Percentiles rank a stretch among this genome's conserved stretches.
Conservation (phyloP, 768 basidiomycete species). For the Mycena filopes region DNA sequence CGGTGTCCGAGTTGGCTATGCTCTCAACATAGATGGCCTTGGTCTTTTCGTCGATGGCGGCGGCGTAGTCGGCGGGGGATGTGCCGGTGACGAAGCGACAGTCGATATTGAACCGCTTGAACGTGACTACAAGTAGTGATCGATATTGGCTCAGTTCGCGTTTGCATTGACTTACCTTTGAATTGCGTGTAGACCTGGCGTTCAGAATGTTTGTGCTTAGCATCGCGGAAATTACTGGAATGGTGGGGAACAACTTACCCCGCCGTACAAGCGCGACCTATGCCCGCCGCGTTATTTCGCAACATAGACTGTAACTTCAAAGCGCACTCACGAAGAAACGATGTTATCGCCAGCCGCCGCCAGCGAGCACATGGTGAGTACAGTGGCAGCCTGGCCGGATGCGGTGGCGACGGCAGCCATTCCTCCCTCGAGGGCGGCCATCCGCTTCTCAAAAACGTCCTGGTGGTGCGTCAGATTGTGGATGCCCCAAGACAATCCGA, state of each 20-base stretch:
- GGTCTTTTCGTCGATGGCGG: constrained; percentile 62
- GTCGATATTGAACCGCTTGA: constrained; percentile 54
- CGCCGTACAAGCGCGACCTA: constrained; percentile 72
- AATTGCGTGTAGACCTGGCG: constrained; percentile 75
- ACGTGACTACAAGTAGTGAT: constrained; percentile 48
- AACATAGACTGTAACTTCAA: no score
- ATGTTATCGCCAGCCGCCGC: constrained; percentile 64
- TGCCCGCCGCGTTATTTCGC: no score
- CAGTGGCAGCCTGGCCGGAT: constrained; percentile 64
- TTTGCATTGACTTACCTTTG: no score
- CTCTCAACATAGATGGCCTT: constrained; percentile 62
- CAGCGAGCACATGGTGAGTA: constrained; percentile 52
- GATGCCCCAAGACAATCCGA: neutral
- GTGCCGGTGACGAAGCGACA: constrained; percentile 54
- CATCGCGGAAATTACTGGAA: neutral
- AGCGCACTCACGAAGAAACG: constrained; percentile 53
- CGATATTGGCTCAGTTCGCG: no score
- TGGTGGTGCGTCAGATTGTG: neutral
- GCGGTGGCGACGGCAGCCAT: constrained; percentile 61
- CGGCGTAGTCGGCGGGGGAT: constrained; percentile 51
- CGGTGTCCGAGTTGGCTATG: constrained; percentile 65
- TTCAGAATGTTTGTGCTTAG: no score
- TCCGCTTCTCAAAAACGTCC: constrained; percentile 61
- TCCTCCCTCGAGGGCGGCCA: constrained; percentile 66
- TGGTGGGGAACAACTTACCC: constrained; percentile 60